Evolutionary conservation across 148 eudicot genomes (phyloP), one percentile per base, ranked within the genome.

Genomic region (Bassia scoparia): DNA sequence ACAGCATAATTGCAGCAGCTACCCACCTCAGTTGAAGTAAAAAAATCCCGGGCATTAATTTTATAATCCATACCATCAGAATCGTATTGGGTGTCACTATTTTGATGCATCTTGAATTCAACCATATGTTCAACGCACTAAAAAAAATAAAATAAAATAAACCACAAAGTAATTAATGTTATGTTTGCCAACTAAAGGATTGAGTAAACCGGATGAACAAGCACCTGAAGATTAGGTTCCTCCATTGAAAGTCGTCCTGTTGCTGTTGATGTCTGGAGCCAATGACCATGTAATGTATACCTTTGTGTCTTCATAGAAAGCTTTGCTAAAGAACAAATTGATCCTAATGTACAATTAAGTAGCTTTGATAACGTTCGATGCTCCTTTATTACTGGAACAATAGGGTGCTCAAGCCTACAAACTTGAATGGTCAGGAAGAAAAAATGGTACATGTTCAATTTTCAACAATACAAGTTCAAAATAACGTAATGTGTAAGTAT

Each of bases 181-280:
- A n/a, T 61, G 52, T 30, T 66, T 24, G 17, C n/a, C 15, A 60
- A 43, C 37, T 27, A 56, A n/a, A 74, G 4, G 55, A 62, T 0
- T 67, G 49, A 49, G 23, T 49, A 44, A 62, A 72, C 13, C 62
- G 35, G 46, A 41, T 43, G 16, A 55, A 9, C 71, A 54, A 27
- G 46, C 15, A 92, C 99, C 99, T 95, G 99, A 71, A 95, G 91
- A 79, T 95, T 95, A 64, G 99, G 99, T 79, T 95, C 97, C 86
- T 95, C 99, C 92, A 90, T 90, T 70, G 99, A 87, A 68, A 95
- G 94, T 52, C 99, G 85, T 58, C 99, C 99, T 48, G 99, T 95
- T 68, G 99, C 90, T 55, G 99, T 90, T 66, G 99, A 92, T 66
- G 99, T 96, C 87, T 96, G 99, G 66, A 92, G 96, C 99, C 97